Evolutionary conservation across 2,329 filamentous ascomycete species (phyloP).

Genomic region (Diaporthe capsici): DNA sequence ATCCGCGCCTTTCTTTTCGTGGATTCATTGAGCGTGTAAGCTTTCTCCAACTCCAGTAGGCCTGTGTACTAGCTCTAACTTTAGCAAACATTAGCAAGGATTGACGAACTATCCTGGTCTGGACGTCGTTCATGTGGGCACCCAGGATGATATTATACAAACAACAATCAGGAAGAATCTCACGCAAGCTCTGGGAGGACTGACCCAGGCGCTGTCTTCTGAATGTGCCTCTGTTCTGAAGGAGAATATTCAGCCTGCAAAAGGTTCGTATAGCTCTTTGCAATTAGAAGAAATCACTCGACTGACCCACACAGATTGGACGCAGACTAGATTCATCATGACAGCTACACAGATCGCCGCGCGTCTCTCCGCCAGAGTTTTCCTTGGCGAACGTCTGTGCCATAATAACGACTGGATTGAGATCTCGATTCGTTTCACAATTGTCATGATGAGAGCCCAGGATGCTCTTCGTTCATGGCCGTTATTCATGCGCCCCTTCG

Average conservation of each 20-base stretch:
- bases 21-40: constrained; percentile 18
- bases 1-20: constrained; percentile 13
- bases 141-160: constrained; percentile 8
- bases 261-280: neutral
- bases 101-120: constrained; percentile 2
- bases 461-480: constrained; percentile 5
- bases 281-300: neutral
- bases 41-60: neutral
- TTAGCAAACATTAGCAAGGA: neutral
- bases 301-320: constrained; percentile 8
- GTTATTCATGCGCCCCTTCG: neutral
- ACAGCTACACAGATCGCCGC: constrained; percentile 55
- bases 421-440: constrained; percentile 30
- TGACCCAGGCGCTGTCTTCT: neutral
- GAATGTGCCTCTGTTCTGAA: neutral
- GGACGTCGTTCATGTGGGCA: neutral
- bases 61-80: neutral
- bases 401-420: constrained; percentile 6
- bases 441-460: constrained; percentile 2
- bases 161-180: neutral
- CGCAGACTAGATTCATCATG: constrained; percentile 6
- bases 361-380: constrained; percentile 57
- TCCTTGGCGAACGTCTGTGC: constrained; percentile 13
- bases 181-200: constrained; percentile 4
- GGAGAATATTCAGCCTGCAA: constrained; percentile 5